Percentiles rank a stretch among this genome's conserved stretches.
These are phyloP conservation scores for Theileria sp. DNA, from an alignment of 169 alveolate genomes.

Conservation along the genomic window DNA sequence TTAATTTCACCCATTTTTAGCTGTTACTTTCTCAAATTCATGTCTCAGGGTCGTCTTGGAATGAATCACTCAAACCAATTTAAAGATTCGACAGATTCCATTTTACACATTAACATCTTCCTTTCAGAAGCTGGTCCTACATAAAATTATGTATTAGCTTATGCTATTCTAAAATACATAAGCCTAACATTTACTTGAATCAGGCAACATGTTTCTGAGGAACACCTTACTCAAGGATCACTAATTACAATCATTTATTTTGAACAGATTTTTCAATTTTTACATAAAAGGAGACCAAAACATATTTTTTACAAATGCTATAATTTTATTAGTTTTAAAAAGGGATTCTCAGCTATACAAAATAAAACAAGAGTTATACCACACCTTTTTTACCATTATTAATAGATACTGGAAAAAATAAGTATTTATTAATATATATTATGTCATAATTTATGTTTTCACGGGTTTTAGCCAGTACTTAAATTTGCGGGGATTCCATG, in stretches of 20 bases:
- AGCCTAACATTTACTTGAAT: background rate
- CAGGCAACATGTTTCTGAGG: background rate
- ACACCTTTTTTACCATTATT: background rate
- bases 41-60: background rate
- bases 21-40: background rate
- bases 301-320: background rate
- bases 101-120: background rate
- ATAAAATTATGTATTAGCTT: too few relatives aligned
- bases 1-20: background rate
- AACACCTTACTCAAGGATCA: background rate
- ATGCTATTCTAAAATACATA: background rate
- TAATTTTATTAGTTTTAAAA: background rate
- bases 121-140: background rate
- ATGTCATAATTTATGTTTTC: background rate
- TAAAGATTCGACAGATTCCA: background rate
- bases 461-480: background rate
- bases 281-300: background rate
- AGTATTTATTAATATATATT: background rate
- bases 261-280: background rate
- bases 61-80: background rate
- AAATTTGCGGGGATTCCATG: slow-evolving; percentile 13
- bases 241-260: background rate
- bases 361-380: background rate
- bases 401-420: background rate
- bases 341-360: background rate